phyloP scores from a whole-genome alignment of 228 moss, liverwort and hornwort species.

The Sphagnum fallax region DNA sequence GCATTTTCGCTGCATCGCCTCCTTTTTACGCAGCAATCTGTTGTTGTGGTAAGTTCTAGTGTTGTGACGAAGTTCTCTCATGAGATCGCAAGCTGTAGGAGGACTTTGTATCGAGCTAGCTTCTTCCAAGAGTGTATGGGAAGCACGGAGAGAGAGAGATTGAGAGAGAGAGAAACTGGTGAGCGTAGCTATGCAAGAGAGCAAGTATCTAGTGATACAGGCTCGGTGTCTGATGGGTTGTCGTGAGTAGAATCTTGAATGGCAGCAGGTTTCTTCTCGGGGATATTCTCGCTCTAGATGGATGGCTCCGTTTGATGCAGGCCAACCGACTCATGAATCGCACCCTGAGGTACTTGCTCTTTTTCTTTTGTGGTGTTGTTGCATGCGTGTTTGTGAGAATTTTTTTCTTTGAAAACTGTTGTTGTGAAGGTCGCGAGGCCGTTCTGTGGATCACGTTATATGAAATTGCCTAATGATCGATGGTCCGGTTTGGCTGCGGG shows the following conservation, averaged over 20 bases:
- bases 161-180: no score
- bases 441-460: slow-evolving; percentile 1
- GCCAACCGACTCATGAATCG: slow-evolving; percentile 74
- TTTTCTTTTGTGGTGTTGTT: background rate
- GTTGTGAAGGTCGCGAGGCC: slow-evolving; percentile 10
- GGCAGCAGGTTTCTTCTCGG: slow-evolving; percentile 4
- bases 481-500: slow-evolving; percentile 2
- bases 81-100: background rate
- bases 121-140: background rate
- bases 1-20: slow-evolving; percentile 19
- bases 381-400: background rate
- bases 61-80: background rate
- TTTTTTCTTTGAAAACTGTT: background rate
- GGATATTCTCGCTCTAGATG: slow-evolving; percentile 38
- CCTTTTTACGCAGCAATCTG: slow-evolving; percentile 10
- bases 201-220: no score
- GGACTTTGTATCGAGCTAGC: background rate
- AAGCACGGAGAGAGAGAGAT: background rate
- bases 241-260: background rate
- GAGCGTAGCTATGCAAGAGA: background rate
- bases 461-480: background rate
- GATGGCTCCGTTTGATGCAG: slow-evolving; percentile 59
- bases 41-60: slow-evolving; percentile 20
- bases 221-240: background rate
- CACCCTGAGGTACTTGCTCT: slow-evolving; percentile 72